Percentiles rank a stretch among this genome's conserved stretches.
phyloP scores from a whole-genome alignment of 768 basidiomycete genomes.

The Kwoniella dendrophila region DNA sequence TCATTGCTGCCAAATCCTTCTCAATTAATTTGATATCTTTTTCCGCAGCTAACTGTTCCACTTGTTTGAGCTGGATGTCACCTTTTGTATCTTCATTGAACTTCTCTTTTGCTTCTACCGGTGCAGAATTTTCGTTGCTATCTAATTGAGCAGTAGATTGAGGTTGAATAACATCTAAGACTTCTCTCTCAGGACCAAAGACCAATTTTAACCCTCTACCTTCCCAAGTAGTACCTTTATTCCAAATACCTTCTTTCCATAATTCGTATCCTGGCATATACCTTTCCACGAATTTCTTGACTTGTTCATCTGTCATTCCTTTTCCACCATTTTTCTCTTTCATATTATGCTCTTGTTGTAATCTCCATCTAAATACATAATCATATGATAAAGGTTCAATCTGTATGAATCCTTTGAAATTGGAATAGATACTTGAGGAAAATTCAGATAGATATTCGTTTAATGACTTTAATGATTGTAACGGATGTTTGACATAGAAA shows the following conservation, averaged over 20 bases:
- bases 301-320: conserved; percentile 86
- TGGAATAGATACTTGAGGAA: conserved; percentile 65
- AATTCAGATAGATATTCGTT: conserved; percentile 63
- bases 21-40: background rate
- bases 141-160: too few relatives aligned
- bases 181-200: conserved; percentile 34
- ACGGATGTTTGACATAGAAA: conserved; percentile 29
- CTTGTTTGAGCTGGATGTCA: conserved; percentile 3
- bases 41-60: background rate
- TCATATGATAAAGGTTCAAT: conserved; percentile 58
- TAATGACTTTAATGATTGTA: conserved; percentile 24
- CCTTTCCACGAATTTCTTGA: conserved; percentile 77
- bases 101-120: background rate
- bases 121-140: background rate
- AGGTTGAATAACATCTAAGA: conserved; percentile 11
- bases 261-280: conserved; percentile 95
- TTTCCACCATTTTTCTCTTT: conserved; percentile 79
- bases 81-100: conserved; percentile 3
- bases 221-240: conserved; percentile 24
- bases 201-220: conserved; percentile 32
- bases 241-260: conserved; percentile 67
- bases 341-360: conserved; percentile 89
- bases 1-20: background rate
- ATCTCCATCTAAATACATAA: conserved; percentile 81
- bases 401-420: conserved; percentile 76